Conservation (phyloP, 208 protist species). For the Angomonas deanei region DNA sequence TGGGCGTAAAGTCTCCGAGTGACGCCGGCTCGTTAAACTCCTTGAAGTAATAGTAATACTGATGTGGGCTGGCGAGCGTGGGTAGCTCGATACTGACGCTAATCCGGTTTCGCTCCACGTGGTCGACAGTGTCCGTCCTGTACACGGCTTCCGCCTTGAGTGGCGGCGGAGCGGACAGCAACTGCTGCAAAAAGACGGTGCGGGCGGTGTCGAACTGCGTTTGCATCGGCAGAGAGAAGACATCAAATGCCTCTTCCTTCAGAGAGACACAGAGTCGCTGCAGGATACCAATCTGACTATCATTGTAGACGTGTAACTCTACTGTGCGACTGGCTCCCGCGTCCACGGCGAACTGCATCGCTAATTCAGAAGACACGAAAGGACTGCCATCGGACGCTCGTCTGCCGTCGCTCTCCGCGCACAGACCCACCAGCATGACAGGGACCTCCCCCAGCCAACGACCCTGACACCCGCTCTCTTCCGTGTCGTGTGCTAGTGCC, state of each 20-base stretch:
- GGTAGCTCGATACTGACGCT: not conserved
- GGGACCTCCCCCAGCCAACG: constrained; percentile 13
- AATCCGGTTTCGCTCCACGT: not conserved
- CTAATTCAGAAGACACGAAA: constrained; percentile 12
- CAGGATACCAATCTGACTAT: constrained; percentile 11
- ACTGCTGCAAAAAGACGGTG: constrained; percentile 6
- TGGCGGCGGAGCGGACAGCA: constrained; percentile 12
- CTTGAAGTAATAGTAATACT: constrained; percentile 7
- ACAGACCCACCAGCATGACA: constrained; percentile 25
- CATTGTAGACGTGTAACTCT: constrained; percentile 24
- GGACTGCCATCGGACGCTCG: not conserved
- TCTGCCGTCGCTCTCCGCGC: constrained; percentile 11
- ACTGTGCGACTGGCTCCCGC: constrained; percentile 36
- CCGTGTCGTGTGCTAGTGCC: not conserved
- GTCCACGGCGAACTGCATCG: constrained; percentile 24
- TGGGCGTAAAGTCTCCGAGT: not conserved
- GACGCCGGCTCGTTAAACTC: not conserved
- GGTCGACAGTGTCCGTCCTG: not conserved
- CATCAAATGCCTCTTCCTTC: constrained; percentile 12
- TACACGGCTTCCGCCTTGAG: constrained; percentile 12
- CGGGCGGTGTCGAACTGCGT: not conserved
- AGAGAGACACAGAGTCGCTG: constrained; percentile 13
- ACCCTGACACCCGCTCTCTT: not conserved
- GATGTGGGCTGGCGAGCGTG: not conserved
- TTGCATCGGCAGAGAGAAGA: not conserved